These are phyloP conservation scores for Croton laevigatus DNA, from an alignment of 441 rosid species.

Conservation along the genomic window DNA sequence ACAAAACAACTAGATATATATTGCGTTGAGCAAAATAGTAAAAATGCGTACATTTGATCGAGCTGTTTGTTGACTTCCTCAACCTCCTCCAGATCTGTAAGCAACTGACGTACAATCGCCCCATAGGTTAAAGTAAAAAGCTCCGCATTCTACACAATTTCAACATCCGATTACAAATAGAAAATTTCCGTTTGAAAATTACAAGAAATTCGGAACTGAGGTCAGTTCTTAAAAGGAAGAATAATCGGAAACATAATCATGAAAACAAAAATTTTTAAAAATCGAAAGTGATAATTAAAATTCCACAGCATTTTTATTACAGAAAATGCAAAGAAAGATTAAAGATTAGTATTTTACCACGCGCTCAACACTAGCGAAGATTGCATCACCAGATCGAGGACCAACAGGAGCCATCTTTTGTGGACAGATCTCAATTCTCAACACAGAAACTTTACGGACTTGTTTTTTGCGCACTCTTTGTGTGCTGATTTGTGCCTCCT, in stretches of 20 bases:
- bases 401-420: slow-evolving; percentile 57
- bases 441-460: too few relatives aligned
- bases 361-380: slow-evolving; percentile 80
- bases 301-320: too few relatives aligned
- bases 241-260: neutral
- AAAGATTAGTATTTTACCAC: slow-evolving; percentile 43
- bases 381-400: slow-evolving; percentile 87
- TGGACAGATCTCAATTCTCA: neutral
- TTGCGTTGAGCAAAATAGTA: neutral
- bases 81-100: slow-evolving; percentile 92
- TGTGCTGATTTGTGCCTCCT: too few relatives aligned
- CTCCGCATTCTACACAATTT: slow-evolving; percentile 73
- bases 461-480: too few relatives aligned
- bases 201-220: neutral
- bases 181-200: neutral
- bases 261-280: neutral
- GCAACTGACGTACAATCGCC: slow-evolving; percentile 85
- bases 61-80: slow-evolving; percentile 97
- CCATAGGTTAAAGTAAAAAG: slow-evolving; percentile 88
- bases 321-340: neutral
- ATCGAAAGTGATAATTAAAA: neutral
- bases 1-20: neutral
- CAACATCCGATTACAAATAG: neutral
- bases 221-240: neutral
- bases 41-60: slow-evolving; percentile 70